Base-by-base conservation (phyloP, 257 asterid species). In the Fraxinus anomala region DNA sequence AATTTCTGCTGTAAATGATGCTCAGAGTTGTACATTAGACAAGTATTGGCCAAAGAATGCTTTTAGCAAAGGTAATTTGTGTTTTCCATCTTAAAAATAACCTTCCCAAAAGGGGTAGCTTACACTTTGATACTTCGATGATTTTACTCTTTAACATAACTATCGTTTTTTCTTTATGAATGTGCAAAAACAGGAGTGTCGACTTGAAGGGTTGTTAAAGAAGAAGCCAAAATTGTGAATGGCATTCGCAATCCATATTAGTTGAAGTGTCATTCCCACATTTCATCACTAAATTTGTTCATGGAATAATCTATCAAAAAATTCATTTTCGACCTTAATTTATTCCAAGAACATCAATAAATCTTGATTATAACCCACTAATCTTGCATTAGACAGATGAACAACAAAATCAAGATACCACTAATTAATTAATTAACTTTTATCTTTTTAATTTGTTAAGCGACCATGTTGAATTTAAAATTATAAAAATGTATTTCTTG, bases 241-340 rank as follows among this genome's bases (percentile, higher is more conserved):
- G 81, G 26, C 73, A 78, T 56, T 61, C 30, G 59, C 72, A 36
- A 56, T 34, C 73, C 71, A 71, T 67, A 33, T 36, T 26, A n/a
- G 14, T 37, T 54, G 40, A 54, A 16, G 11, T 71, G 70, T 49
- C 76, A 59, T 24, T 39, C 44, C 31, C 36, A 71, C 44, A 19
- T 6, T 3, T 31, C 68, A 5, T 51, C 30, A 3, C 66, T 72
- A 14, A 28, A 26, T 26, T 69, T 36, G 24, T 0, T 44, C 54
- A 13, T 3, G 40, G 31, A 44, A 76, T 42, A 9, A 70, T 34
- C 26, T n/a, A 34, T 34, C 10, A 30, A 12, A 6, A 33, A 77
- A 47, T 31, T 31, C 23, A 33, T 2, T 12, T 12, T 44, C 51
- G 0, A 12, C 19, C 11, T 44, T 13, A 44, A 44, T 44, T 13